These are phyloP conservation scores for Podaxis mareebaensis DNA, from an alignment of 768 basidiomycete genomes.

Conservation along the genomic window DNA sequence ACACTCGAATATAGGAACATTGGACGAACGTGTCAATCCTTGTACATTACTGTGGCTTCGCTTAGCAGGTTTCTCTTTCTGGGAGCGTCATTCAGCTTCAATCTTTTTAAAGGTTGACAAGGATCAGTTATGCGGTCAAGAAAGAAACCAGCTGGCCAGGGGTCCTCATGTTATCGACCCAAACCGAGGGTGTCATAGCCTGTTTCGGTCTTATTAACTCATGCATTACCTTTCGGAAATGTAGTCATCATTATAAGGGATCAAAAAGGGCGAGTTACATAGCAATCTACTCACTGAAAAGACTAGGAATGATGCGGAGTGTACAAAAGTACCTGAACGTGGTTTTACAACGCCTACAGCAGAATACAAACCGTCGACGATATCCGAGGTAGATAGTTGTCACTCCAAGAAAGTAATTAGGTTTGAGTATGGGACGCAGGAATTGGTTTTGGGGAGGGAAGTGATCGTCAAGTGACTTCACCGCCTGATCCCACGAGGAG, in stretches of 20 bases:
- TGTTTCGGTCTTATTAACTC: not conserved
- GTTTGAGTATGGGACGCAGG: not conserved
- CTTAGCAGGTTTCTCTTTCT: no score
- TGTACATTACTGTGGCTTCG: no score
- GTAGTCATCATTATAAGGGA: not conserved
- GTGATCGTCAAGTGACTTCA: constrained; percentile 35
- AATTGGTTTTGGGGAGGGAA: not conserved
- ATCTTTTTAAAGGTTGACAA: no score
- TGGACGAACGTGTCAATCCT: no score
- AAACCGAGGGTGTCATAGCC: no score
- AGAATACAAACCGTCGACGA: not conserved
- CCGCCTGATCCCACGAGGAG: constrained; percentile 80
- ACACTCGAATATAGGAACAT: no score
- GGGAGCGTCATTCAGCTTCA: no score
- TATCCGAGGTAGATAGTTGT: not conserved
- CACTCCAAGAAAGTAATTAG: not conserved
- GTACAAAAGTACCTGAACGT: not conserved
- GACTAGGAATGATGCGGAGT: not conserved
- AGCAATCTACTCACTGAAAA: constrained; percentile 12
- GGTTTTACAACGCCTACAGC: not conserved
- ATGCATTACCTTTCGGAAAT: not conserved
- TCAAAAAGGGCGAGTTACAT: not conserved
- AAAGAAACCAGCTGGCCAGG: no score
- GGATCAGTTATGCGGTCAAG: no score
- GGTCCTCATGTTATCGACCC: no score